Conservation (phyloP, 768 basidiomycete genomes). For the Coprinopsis strossmayeri region DNA sequence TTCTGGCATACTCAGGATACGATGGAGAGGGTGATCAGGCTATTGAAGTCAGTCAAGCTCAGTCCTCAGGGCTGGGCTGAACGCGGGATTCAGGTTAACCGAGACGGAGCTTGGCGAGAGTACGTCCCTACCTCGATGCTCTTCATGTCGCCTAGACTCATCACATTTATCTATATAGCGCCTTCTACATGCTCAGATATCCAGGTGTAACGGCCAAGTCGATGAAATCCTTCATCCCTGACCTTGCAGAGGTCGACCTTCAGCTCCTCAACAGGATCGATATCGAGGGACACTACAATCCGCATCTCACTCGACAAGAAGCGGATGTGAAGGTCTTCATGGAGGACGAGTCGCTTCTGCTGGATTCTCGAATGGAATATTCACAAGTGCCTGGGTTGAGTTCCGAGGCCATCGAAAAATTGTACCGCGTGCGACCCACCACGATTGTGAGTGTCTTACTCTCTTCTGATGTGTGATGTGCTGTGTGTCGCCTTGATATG, state of each 20-base stretch:
- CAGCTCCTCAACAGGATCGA: conserved; percentile 52
- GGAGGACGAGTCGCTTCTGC: conserved; percentile 64
- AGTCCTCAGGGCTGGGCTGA: conserved; percentile 34
- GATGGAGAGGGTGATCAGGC: conserved; percentile 27
- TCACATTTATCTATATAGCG: conserved; percentile 46
- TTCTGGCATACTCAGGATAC: conserved; percentile 27
- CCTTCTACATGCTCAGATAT: conserved; percentile 65
- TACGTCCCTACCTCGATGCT: conserved; percentile 13
- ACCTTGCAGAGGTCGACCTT: conserved; percentile 42
- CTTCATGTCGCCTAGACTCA: not conserved
- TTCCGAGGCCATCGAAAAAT: conserved; percentile 63
- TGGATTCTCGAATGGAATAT: conserved; percentile 73
- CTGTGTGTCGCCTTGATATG: too few species aligned
- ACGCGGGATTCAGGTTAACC: conserved; percentile 37
- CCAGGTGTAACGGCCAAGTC: conserved; percentile 39
- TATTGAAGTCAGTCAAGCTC: conserved; percentile 29
- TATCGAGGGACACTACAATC: conserved; percentile 62
- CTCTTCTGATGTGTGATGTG: not conserved
- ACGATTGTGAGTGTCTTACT: conserved; percentile 48
- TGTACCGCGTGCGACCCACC: conserved; percentile 54
- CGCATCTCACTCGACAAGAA: conserved; percentile 63
- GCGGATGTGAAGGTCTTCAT: conserved; percentile 71
- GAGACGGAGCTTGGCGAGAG: conserved; percentile 40
- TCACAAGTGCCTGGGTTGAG: conserved; percentile 58
- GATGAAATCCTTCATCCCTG: conserved; percentile 41